phyloP scores from a whole-genome alignment of 257 asterid genomes.

The Gardenia jasminoides region DNA sequence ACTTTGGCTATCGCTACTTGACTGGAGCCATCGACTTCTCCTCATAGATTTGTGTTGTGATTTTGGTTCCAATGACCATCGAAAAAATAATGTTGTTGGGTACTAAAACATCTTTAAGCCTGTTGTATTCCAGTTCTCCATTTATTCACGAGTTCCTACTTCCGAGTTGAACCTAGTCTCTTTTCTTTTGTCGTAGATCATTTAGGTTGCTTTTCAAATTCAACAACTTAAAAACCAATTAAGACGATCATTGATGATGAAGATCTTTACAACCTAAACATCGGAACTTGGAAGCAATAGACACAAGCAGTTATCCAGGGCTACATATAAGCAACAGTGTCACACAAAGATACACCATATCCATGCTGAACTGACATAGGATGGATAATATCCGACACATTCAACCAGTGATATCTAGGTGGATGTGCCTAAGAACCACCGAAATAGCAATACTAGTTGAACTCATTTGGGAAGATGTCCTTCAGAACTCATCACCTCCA shows the following conservation, averaged over 20 bases:
- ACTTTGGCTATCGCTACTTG: not conserved
- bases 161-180: not conserved
- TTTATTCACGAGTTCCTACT: not conserved
- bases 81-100: not conserved
- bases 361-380: not conserved
- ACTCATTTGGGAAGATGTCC: constrained; percentile 37
- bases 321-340: too few species aligned
- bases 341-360: too few species aligned
- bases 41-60: not conserved
- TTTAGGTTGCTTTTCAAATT: not conserved
- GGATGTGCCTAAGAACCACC: constrained; percentile 27
- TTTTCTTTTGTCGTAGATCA: not conserved
- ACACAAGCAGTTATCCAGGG: not conserved
- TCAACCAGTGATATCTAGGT: not conserved
- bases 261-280: not conserved
- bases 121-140: not conserved
- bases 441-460: constrained; percentile 27
- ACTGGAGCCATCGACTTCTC: not conserved
- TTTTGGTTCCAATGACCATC: not conserved
- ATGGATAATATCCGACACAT: not conserved
- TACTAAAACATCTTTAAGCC: not conserved
- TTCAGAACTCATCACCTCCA: constrained; percentile 28
- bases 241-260: not conserved
- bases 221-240: not conserved
- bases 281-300: not conserved